Percentiles rank a stretch among this genome's conserved stretches.
Evolutionary conservation across 2,329 filamentous ascomycete genomes (phyloP).

Genomic region (Nakataea oryzae): DNA sequence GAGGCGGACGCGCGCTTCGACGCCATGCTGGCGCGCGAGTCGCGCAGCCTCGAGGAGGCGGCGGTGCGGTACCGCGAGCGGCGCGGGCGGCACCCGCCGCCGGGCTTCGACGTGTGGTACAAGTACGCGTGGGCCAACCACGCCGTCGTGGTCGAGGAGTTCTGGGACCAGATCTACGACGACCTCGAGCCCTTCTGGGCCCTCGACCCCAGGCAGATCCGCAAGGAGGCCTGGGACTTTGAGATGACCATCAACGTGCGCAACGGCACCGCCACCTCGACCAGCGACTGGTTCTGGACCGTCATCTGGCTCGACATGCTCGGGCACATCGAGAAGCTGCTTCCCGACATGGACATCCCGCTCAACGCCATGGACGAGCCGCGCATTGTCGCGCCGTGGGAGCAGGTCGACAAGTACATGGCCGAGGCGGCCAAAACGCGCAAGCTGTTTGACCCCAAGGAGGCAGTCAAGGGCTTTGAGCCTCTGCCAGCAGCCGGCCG

Average conservation of each 20-base stretch:
- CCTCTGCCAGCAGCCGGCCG: constrained; percentile 27
- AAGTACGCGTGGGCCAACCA: constrained; percentile 38
- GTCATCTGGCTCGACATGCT: constrained; percentile 45
- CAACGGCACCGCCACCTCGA: constrained; percentile 36
- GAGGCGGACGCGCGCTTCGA: constrained; percentile 33
- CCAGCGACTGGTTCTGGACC: constrained; percentile 48
- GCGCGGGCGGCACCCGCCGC: constrained; percentile 50
- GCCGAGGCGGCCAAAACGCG: constrained; percentile 37
- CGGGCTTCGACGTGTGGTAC: constrained; percentile 53
- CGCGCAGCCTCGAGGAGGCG: constrained; percentile 36
- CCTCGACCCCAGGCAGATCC: constrained; percentile 26
- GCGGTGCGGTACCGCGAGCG: constrained; percentile 44
- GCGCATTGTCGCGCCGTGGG: constrained; percentile 51
- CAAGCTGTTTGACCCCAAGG: constrained; percentile 28
- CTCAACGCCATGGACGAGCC: constrained; percentile 61
- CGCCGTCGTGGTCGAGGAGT: constrained; percentile 50
- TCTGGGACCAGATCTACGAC: constrained; percentile 54
- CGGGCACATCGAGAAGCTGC: constrained; percentile 37
- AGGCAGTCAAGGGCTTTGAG: constrained; percentile 33
- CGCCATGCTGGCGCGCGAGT: constrained; percentile 29
- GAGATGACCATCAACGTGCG: constrained; percentile 54
- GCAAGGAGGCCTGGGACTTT: constrained; percentile 40
- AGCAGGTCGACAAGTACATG: constrained; percentile 46
- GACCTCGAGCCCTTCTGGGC: constrained; percentile 53
- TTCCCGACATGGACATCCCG: constrained; percentile 59